Evolutionary conservation across 306 rosid species (phyloP).

Genomic region (Hippophae rhamnoides): DNA sequence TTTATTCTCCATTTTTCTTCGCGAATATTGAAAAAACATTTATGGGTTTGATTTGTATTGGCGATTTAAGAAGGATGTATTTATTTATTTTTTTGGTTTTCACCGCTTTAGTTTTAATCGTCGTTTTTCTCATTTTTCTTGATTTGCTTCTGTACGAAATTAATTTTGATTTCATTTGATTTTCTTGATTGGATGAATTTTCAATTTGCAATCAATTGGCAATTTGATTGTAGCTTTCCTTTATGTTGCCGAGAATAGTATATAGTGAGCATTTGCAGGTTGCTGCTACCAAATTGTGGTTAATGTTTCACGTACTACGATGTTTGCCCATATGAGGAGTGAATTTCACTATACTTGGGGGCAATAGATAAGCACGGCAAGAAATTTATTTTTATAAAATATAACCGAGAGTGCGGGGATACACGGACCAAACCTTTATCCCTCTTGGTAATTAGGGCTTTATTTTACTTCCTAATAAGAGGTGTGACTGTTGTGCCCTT

Average conservation of each 20-base stretch:
- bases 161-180: not conserved
- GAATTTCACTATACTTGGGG: not conserved
- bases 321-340: not conserved
- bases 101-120: not conserved
- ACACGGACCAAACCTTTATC: not conserved
- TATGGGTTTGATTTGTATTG: constrained; percentile 9
- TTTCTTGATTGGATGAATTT: not conserved
- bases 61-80: not conserved
- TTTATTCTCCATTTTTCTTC: not conserved
- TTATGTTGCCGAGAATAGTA: not conserved
- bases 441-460: not conserved
- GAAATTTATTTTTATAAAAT: not conserved
- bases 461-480: not conserved
- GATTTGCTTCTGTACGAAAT: not conserved
- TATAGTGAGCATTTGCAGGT: not conserved
- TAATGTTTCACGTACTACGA: not conserved
- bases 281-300: not conserved
- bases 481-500: no score
- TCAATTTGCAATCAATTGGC: not conserved
- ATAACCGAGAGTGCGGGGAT: not conserved
- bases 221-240: not conserved
- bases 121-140: not conserved
- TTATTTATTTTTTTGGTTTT: not conserved
- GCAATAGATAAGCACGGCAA: not conserved
- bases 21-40: constrained; percentile 1